Base-by-base conservation (phyloP, 2,329 filamentous ascomycete species). In the Fusarium secorum region DNA sequence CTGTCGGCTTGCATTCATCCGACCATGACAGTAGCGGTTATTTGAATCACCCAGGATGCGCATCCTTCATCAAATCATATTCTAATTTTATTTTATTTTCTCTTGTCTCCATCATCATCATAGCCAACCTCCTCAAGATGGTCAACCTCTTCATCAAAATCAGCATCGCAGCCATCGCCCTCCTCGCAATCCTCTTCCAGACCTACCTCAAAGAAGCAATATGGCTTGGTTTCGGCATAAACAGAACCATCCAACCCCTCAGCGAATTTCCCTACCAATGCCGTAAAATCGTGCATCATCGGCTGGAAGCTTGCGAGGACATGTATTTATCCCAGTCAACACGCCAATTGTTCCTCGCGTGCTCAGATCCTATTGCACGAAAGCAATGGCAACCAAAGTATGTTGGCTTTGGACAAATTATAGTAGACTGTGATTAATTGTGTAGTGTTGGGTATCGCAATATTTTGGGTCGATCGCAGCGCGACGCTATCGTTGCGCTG, bases 401-500 rank as follows among this genome's bases (percentile, higher is more conserved):
- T 52, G 72, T 48, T 30, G 7, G 2, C 10, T n/a, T 7, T 7
- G 9, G 5, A 1, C 2, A 6, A 13, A 52, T 6, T n/a, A 17
- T 14, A 20, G n/a, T n/a, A 14, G 36, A 14, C 20, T 7, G 22
- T 5, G 15, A 13, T 24, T 60, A 5, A 65, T 18, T 8, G 4
- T 9, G 9, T 0, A 76, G 74, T 36, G 44, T 70, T 20, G 74
- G 35, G 1, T 30, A 42, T 14, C 64, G 77, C 10, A 80, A 81
- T 46, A 33, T 72, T 18, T 74, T 75, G 0, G 78, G 69, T 0
- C 78, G 78, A 5, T 78, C 79, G 2, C 62, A 70, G 5, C 67
- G 63, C 20, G 81, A 82, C 60, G 75, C 77, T 7, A 56, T 82
- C 20, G 60, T 81, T 5, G 77, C 71, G 5, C 26, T 81, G 14